Evolutionary conservation across 306 rosid species (phyloP).

Genomic region (Oxytropis ochrocephala): DNA sequence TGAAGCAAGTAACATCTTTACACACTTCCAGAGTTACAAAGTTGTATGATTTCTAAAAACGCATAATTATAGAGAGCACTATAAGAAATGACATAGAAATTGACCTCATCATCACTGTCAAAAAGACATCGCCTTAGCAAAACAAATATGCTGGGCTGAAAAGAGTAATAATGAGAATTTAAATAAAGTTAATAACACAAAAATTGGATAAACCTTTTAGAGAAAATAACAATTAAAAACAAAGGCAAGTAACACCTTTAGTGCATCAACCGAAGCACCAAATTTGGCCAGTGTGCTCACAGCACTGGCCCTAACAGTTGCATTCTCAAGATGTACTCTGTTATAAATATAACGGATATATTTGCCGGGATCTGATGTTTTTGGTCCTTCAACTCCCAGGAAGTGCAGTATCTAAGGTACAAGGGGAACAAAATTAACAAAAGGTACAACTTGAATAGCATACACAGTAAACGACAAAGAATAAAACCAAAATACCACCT

Average conservation of each 20-base stretch:
- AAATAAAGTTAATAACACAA: slow-evolving; percentile 16
- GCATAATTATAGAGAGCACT: not conserved
- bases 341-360: slow-evolving; percentile 90
- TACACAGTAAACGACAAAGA: slow-evolving; percentile 8
- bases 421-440: slow-evolving; percentile 8
- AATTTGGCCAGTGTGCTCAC: slow-evolving; percentile 98
- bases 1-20: not conserved
- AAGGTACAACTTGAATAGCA: not conserved
- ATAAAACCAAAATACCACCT: slow-evolving; percentile 60
- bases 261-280: slow-evolving; percentile 81
- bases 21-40: not conserved
- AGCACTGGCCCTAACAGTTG: slow-evolving; percentile 95
- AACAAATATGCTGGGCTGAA: slow-evolving; percentile 88
- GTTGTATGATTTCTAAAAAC: slow-evolving; percentile 7
- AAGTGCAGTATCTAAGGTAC: slow-evolving; percentile 79
- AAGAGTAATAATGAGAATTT: slow-evolving; percentile 4
- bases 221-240: slow-evolving; percentile 9
- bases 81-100: slow-evolving; percentile 15
- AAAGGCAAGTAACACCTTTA: slow-evolving; percentile 48
- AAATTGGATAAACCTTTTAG: slow-evolving; percentile 4
- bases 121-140: slow-evolving; percentile 83
- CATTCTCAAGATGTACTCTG: slow-evolving; percentile 97
- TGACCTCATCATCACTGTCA: slow-evolving; percentile 97
- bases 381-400: slow-evolving; percentile 96
- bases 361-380: slow-evolving; percentile 96